These are phyloP conservation scores for Cicer yamashitae DNA, from an alignment of 306 rosid species.

Conservation along the genomic window DNA sequence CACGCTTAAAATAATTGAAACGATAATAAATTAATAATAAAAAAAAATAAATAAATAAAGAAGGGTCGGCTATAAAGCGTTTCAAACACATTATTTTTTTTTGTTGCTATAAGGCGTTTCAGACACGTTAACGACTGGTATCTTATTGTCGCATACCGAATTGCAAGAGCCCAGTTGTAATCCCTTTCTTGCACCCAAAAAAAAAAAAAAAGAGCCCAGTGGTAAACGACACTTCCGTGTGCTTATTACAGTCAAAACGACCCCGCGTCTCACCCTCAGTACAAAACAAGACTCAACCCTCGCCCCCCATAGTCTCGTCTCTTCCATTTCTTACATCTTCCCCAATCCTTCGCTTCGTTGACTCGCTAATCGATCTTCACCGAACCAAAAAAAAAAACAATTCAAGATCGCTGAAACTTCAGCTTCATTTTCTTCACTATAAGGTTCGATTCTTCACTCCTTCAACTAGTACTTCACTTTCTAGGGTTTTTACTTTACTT, in stretches of 20 bases:
- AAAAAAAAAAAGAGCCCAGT: constrained; percentile 2
- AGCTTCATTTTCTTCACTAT: background rate
- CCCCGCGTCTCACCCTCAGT: constrained; percentile 41
- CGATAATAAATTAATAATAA: background rate
- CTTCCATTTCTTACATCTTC: constrained; percentile 4
- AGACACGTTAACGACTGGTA: constrained; percentile 42
- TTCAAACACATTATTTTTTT: background rate
- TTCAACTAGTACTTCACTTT: background rate
- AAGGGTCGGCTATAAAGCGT: constrained; percentile 29
- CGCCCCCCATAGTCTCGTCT: constrained; percentile 40
- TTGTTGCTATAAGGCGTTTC: background rate
- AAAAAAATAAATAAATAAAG: background rate
- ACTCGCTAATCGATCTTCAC: constrained; percentile 45
- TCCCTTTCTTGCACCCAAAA: too few species aligned
- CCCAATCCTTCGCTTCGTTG: constrained; percentile 55
- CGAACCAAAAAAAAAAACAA: constrained; percentile 2
- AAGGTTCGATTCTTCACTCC: constrained; percentile 65
- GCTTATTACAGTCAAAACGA: constrained; percentile 42
- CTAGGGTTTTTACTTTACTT: constrained; percentile 49
- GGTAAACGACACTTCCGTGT: constrained; percentile 50
- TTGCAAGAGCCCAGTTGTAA: constrained; percentile 20
- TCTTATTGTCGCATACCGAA: constrained; percentile 41
- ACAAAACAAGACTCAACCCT: constrained; percentile 47
- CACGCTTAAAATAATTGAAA: constrained; percentile 4
- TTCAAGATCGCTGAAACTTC: constrained; percentile 50